Evolutionary conservation across 108 stramenopile genomes (phyloP).

Genomic region (Fragilaria crotonensis): DNA sequence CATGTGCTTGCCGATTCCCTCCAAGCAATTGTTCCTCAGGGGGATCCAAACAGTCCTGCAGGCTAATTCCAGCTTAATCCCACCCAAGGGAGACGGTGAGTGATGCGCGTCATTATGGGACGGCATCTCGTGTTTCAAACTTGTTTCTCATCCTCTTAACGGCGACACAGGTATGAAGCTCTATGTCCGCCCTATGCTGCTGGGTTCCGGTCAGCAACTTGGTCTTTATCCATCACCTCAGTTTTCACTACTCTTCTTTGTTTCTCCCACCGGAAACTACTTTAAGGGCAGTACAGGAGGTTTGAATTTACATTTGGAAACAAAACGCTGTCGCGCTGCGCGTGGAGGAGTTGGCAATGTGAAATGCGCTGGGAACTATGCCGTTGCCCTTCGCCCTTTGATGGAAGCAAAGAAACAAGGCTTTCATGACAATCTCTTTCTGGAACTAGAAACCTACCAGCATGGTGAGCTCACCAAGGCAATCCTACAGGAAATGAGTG

Average conservation of each 20-base stretch:
- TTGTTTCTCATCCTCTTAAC: no score
- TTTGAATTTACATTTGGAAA: conserved; percentile 74
- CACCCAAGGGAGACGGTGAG: conserved; percentile 45
- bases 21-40: conserved; percentile 58
- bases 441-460: conserved; percentile 76
- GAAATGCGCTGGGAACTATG: conserved; percentile 79
- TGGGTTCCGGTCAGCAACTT: conserved; percentile 24
- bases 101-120: background rate
- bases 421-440: conserved; percentile 73
- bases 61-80: conserved; percentile 56
- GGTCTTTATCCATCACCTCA: conserved; percentile 68
- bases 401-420: conserved; percentile 77
- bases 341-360: conserved; percentile 65
- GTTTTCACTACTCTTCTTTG: conserved; percentile 61
- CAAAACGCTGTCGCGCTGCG: conserved; percentile 57
- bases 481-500: conserved; percentile 71
- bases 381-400: conserved; percentile 59
- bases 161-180: conserved; percentile 61
- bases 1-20: conserved; percentile 63
- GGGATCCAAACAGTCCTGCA: conserved; percentile 55
- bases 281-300: conserved; percentile 62
- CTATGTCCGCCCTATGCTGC: conserved; percentile 66
- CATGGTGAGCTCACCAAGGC: conserved; percentile 36
- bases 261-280: conserved; percentile 79
- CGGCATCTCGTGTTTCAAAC: no score